phyloP scores from a whole-genome alignment of 2,329 filamentous ascomycete genomes.

The Verticillium longisporum region DNA sequence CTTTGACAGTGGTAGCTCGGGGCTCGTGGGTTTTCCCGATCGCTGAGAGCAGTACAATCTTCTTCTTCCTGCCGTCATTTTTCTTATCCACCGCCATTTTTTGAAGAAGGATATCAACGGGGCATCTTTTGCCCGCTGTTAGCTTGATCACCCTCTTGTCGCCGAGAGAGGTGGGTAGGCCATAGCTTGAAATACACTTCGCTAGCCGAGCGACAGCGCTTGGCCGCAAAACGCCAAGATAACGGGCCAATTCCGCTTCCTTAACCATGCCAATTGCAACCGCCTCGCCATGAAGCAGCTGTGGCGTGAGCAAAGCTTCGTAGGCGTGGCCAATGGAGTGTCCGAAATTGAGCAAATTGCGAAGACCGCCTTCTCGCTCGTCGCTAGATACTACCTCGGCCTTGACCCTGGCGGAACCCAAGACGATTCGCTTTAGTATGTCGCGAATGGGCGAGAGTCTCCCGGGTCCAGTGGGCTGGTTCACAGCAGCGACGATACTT shows the following conservation, averaged over 20 bases:
- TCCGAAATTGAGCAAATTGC: conserved; percentile 94
- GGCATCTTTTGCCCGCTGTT: conserved; percentile 80
- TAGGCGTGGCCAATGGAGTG: conserved; percentile 97
- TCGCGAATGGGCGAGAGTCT: conserved; percentile 65
- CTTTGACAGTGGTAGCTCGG: conserved; percentile 82
- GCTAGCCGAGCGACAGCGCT: conserved; percentile 82
- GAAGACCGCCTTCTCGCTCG: conserved; percentile 86
- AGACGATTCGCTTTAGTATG: conserved; percentile 70
- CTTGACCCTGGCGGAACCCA: conserved; percentile 89
- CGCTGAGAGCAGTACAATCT: conserved; percentile 84
- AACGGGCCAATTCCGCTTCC: conserved; percentile 87
- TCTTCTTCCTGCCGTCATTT: conserved; percentile 92
- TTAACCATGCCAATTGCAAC: conserved; percentile 98
- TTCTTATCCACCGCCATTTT: conserved; percentile 99
- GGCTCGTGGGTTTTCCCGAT: conserved; percentile 86
- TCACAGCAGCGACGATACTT: conserved; percentile 66
- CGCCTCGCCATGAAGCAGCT: conserved; percentile 91
- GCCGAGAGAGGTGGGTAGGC: conserved; percentile 74
- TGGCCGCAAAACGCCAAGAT: conserved; percentile 77
- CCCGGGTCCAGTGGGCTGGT: conserved; percentile 40
- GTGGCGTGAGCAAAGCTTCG: conserved; percentile 90
- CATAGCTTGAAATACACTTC: conserved; percentile 94
- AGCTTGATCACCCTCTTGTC: conserved; percentile 78
- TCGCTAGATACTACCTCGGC: conserved; percentile 90
- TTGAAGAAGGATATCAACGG: conserved; percentile 74